phyloP scores from a whole-genome alignment of 176 grass and related monocot species.

The Cenchrus purpureus region DNA sequence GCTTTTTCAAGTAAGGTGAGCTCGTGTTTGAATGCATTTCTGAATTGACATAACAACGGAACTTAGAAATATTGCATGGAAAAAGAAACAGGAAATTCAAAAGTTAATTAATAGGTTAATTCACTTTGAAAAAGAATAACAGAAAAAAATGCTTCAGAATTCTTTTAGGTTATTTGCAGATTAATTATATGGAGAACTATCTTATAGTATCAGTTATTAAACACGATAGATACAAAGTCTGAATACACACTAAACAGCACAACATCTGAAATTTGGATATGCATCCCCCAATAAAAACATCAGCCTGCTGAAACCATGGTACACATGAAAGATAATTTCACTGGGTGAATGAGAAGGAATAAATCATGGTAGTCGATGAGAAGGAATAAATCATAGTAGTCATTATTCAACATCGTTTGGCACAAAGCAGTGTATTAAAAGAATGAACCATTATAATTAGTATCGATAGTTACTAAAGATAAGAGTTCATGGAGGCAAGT shows the following conservation, averaged over 20 bases:
- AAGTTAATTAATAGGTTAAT: slow-evolving; percentile 3
- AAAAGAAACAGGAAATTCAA: slow-evolving; percentile 14
- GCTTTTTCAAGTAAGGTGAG: slow-evolving; percentile 89
- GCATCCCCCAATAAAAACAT: not conserved
- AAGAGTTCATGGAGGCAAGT: slow-evolving; percentile 37
- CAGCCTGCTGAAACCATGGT: not conserved
- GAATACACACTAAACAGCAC: not conserved
- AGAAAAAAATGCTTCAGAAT: slow-evolving; percentile 3
- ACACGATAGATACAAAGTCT: not conserved
- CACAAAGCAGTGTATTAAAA: not conserved
- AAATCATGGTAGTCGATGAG: slow-evolving; percentile 1
- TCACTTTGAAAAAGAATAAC: not conserved
- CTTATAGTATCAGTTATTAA: not conserved
- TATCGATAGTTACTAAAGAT: slow-evolving; percentile 20
- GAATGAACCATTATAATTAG: not conserved
- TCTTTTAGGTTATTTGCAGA: not conserved
- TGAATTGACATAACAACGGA: slow-evolving; percentile 39
- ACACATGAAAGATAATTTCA: not conserved
- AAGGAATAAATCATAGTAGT: slow-evolving; percentile 15
- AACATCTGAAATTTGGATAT: not conserved
- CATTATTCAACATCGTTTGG: not conserved
- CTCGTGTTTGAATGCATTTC: slow-evolving; percentile 90
- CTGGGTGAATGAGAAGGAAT: not conserved
- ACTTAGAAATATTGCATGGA: slow-evolving; percentile 21
- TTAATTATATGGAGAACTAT: not conserved